Base-by-base conservation (phyloP, 805 yeast species). In the Tetrapisispora nanseiensis region DNA sequence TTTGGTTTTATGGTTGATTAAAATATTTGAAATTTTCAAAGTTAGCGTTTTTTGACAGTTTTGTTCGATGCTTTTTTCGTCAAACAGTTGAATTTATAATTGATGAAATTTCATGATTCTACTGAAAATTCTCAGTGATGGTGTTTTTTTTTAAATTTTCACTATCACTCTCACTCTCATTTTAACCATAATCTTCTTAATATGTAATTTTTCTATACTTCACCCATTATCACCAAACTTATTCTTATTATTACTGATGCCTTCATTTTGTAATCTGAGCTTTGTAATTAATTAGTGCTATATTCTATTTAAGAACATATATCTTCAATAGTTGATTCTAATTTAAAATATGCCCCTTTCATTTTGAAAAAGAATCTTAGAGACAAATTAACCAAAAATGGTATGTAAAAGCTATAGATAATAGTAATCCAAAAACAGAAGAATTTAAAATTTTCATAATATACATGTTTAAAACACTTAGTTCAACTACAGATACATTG, bases 301-400 rank as follows among this genome's bases (percentile, higher is more conserved):
- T 10, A 7, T 32, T 32, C 20, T 22, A 33, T 33, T 20, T 33
- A 33, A 33, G 20, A 22, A 21, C 7, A 21, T 6, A 12, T 22
- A 22, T 15, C 11, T 9, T n/a, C 23, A 32, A 32, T 18, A 16
- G 34, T 32, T 5, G 8, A 6, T 19, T 5, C 11, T 32, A 18
- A 10, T 32, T 32, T 12, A 6, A 29, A n/a, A 15, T 29, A 8
- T 15, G 18, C n/a, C n/a, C n/a, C n/a, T n/a, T 15, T 13, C 32
- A 29, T n/a, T 11, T 3, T 8, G 8, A 9, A 18, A n/a, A 33
- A 21, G 27, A 22, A 22, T 24, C 38, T 35, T 35, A 35, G 38
- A 35, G 38, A 35, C 38, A 35, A 35, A 16, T 18, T 24, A 35
- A 20, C 26, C 38, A 35, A 35, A 35, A 35, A 35, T 35, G 38